phyloP scores from a whole-genome alignment of 192 early-diverging fungal species.

The Coemansia asiatica region DNA sequence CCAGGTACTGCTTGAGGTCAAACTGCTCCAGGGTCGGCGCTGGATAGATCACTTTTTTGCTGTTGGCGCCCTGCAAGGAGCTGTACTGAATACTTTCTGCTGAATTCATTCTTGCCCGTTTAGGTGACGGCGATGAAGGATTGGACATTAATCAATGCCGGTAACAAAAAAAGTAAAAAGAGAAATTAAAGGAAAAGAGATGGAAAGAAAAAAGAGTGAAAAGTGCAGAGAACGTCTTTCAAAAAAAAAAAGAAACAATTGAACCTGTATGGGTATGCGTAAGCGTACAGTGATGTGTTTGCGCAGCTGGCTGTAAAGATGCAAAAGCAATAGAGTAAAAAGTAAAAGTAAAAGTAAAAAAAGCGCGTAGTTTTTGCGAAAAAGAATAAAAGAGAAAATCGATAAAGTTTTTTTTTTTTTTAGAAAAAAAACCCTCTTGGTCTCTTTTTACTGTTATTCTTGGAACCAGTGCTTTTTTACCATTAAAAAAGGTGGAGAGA shows the following conservation, averaged over 20 bases:
- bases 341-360: too few species aligned
- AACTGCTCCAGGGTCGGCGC: constrained; percentile 32
- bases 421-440: too few species aligned
- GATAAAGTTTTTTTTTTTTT: too few species aligned
- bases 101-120: constrained; percentile 21
- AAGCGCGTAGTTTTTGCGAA: neutral
- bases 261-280: too few species aligned
- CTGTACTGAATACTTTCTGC: neutral
- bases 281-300: too few species aligned
- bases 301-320: too few species aligned
- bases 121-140: constrained; percentile 11
- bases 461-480: too few species aligned
- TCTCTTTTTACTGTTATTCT: too few species aligned
- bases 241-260: neutral
- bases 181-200: neutral
- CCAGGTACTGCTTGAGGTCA: constrained; percentile 22
- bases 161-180: neutral
- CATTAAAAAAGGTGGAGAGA: too few species aligned
- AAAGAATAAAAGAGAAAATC: neutral
- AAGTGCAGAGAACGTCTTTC: neutral
- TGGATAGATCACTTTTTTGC: neutral
- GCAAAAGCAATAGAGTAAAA: too few species aligned
- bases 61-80: neutral
- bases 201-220: neutral
- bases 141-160: constrained; percentile 18